These are phyloP conservation scores for Kalanchoe fedtschenkoi DNA, from an alignment of 164 flowering plant genomes.

Conservation along the genomic window DNA sequence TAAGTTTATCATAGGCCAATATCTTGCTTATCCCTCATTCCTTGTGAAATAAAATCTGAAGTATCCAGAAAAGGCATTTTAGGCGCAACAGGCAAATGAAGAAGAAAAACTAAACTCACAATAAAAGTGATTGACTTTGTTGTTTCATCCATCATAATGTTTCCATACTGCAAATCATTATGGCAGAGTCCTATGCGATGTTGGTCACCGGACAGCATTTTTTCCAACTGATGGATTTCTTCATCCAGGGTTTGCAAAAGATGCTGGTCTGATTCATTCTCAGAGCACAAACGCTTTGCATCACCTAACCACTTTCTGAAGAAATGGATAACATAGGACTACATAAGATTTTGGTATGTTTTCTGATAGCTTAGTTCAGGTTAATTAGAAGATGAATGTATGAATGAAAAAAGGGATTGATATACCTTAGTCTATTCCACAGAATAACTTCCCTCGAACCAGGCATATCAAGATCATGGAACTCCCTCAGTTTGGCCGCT, in stretches of 20 bases:
- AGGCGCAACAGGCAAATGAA: background rate
- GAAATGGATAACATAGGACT: conserved; percentile 2
- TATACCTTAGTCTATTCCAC: conserved; percentile 26
- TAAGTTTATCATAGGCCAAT: background rate
- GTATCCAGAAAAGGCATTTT: background rate
- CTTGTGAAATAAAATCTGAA: background rate
- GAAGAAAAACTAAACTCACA: conserved; percentile 15
- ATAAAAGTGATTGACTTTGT: conserved; percentile 29
- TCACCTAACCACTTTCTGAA: conserved; percentile 28
- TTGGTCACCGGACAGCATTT: conserved; percentile 12
- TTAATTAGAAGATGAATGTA: background rate
- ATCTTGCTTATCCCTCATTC: too few species aligned
- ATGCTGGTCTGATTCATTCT: conserved; percentile 24
- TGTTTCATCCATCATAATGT: conserved; percentile 35
- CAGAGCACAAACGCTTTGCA: conserved; percentile 17
- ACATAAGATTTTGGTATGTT: background rate
- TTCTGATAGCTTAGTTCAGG: background rate
- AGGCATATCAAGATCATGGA: conserved; percentile 30
- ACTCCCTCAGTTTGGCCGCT: conserved; percentile 34
- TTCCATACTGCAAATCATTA: conserved; percentile 37
- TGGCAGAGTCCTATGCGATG: conserved; percentile 28
- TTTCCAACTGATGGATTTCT: conserved; percentile 25
- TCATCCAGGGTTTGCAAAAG: conserved; percentile 20
- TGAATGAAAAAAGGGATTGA: background rate
- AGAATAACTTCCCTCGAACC: conserved; percentile 19